phyloP scores from a whole-genome alignment of 2,329 filamentous ascomycete genomes.

The Plenodomus biglobosus region DNA sequence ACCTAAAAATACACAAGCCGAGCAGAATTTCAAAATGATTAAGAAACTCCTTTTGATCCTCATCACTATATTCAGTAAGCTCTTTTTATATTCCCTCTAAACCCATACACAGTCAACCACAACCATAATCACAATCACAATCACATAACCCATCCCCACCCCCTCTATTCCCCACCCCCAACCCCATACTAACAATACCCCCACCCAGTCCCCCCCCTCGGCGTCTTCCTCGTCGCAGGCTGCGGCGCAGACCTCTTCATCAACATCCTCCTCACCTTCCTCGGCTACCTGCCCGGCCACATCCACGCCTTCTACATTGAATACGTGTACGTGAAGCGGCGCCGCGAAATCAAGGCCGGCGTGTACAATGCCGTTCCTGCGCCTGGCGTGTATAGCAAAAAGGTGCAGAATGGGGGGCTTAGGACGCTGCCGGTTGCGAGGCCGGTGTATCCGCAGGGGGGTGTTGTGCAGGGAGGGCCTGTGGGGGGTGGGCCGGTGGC shows the following conservation, averaged over 20 bases:
- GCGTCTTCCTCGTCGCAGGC: constrained; percentile 53
- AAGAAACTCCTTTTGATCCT: constrained; percentile 47
- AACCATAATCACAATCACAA: too few relatives aligned
- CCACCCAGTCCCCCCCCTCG: constrained; percentile 50
- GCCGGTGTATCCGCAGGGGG: constrained; percentile 5
- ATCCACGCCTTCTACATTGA: constrained; percentile 79
- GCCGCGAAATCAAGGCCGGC: constrained; percentile 63
- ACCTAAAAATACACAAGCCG: too few relatives aligned
- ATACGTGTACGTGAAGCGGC: constrained; percentile 79
- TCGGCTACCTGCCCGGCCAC: constrained; percentile 73
- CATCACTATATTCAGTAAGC: constrained; percentile 50
- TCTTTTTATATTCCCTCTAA: too few relatives aligned
- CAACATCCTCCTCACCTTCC: constrained; percentile 51
- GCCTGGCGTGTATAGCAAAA: constrained; percentile 71
- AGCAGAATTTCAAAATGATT: constrained; percentile 16
- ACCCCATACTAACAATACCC: background rate
- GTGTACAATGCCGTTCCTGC: constrained; percentile 57
- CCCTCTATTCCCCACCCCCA: background rate
- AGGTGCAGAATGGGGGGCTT: constrained; percentile 68
- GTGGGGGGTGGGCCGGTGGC: constrained; percentile 1
- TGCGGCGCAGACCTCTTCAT: constrained; percentile 54
- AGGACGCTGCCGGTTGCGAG: constrained; percentile 2
- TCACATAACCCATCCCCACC: background rate
- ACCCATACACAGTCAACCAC: too few relatives aligned
- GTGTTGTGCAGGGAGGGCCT: constrained; percentile 4